Conservation (phyloP, 2,329 filamentous ascomycete species). For the Penicillium sp. region DNA sequence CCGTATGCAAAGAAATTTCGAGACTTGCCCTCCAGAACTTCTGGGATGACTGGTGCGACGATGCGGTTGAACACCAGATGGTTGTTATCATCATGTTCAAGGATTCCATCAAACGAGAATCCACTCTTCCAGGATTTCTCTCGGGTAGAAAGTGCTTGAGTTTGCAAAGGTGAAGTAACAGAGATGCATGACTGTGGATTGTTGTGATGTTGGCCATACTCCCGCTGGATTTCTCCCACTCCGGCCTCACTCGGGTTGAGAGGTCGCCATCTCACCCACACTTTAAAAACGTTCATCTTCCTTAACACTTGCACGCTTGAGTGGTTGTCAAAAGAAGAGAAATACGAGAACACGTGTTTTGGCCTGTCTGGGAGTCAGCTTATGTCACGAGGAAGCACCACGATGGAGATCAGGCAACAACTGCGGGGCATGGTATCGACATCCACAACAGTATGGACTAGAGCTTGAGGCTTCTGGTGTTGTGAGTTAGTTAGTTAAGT, state of each 20-base stretch:
- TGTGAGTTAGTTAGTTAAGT: neutral
- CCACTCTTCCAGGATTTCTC: constrained; percentile 27
- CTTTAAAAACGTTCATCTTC: neutral
- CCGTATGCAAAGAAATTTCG: constrained; percentile 48
- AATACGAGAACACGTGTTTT: neutral
- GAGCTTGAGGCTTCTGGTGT: neutral
- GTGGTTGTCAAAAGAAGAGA: no score
- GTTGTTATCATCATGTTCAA: constrained; percentile 24
- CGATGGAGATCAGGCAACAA: no score
- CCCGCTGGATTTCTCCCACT: constrained; percentile 1
- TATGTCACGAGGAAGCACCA: neutral
- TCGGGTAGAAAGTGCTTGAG: neutral
- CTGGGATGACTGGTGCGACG: constrained; percentile 35
- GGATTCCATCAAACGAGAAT: constrained; percentile 21
- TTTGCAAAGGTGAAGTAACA: neutral
- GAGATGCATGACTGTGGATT: neutral
- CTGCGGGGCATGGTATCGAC: neutral
- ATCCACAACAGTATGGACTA: neutral
- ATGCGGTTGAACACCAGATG: constrained; percentile 30
- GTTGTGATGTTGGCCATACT: neutral
- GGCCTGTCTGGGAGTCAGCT: neutral
- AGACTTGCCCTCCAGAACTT: constrained; percentile 35
- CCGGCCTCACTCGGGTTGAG: neutral
- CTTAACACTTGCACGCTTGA: neutral
- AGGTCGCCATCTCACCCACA: constrained; percentile 10